Percentiles rank a stretch among this genome's conserved stretches.
These are phyloP conservation scores for Toxoplasma gondii DNA, from an alignment of 169 alveolate species.

Conservation along the genomic window DNA sequence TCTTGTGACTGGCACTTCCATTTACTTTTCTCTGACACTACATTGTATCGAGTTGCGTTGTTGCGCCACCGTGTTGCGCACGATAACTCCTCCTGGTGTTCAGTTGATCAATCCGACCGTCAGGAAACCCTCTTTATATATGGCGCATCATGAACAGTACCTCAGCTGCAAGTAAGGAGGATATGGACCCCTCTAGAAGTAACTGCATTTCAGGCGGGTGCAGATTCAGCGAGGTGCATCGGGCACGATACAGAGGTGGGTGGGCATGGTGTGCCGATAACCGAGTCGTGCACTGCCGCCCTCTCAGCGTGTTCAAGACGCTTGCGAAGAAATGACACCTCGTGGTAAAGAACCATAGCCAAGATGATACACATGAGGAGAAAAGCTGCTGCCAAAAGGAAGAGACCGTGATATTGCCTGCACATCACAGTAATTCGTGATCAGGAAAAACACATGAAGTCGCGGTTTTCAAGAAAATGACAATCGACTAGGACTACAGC, in stretches of 20 bases:
- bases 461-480: background rate
- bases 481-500: too few relatives aligned
- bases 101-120: too few relatives aligned
- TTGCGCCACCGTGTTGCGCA: too few relatives aligned
- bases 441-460: background rate
- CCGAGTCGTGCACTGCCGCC: background rate
- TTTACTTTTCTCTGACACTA: too few relatives aligned
- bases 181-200: too few relatives aligned
- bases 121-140: too few relatives aligned
- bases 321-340: constrained; percentile 28
- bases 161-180: too few relatives aligned
- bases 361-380: constrained; percentile 9
- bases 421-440: background rate
- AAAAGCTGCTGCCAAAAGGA: constrained; percentile 14
- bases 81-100: too few relatives aligned
- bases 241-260: background rate
- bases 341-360: constrained; percentile 16
- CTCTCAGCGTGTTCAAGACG: background rate
- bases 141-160: too few relatives aligned
- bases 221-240: background rate
- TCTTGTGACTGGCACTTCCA: too few relatives aligned
- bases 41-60: too few relatives aligned
- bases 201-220: background rate
- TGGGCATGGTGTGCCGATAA: background rate
- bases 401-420: constrained; percentile 27